These are phyloP conservation scores for Plasmodiophora brassicae DNA, from an alignment of 208 protist genomes.

Conservation along the genomic window DNA sequence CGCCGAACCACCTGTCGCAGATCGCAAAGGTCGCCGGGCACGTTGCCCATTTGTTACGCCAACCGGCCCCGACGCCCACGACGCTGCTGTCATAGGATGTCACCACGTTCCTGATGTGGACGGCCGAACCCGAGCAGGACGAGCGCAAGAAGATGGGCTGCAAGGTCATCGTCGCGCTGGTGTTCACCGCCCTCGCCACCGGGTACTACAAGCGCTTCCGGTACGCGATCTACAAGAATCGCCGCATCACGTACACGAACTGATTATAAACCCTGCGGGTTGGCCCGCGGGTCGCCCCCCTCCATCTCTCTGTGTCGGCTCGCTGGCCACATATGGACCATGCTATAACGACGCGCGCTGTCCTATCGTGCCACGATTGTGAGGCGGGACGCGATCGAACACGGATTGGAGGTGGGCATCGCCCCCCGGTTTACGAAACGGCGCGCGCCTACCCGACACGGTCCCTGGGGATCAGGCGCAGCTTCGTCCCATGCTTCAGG, in stretches of 20 bases:
- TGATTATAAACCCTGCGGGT: no score
- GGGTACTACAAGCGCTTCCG: slow-evolving; percentile 71
- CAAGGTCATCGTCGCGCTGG: slow-evolving; percentile 45
- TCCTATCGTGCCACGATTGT: no score
- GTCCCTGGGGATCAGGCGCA: slow-evolving; percentile 34
- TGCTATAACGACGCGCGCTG: no score
- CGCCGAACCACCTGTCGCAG: slow-evolving; percentile 86
- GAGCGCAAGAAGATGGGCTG: slow-evolving; percentile 63
- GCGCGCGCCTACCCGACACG: slow-evolving; percentile 36
- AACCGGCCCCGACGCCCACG: no score
- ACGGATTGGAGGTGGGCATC: no score
- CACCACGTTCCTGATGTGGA: slow-evolving; percentile 58
- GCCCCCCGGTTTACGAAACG: no score
- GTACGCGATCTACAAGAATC: slow-evolving; percentile 66
- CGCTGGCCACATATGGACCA: no score
- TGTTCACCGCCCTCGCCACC: slow-evolving; percentile 40
- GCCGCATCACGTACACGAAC: slow-evolving; percentile 58
- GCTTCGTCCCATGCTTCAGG: slow-evolving; percentile 37
- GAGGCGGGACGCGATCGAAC: no score
- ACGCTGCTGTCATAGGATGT: slow-evolving; percentile 46
- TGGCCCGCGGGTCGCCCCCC: no score
- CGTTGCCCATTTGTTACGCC: slow-evolving; percentile 84
- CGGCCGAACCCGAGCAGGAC: slow-evolving; percentile 70
- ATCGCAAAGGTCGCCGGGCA: slow-evolving; percentile 85
- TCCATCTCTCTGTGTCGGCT: no score